These are phyloP conservation scores for Spathaspora arborariae DNA, from an alignment of 805 yeast species.

Conservation along the genomic window DNA sequence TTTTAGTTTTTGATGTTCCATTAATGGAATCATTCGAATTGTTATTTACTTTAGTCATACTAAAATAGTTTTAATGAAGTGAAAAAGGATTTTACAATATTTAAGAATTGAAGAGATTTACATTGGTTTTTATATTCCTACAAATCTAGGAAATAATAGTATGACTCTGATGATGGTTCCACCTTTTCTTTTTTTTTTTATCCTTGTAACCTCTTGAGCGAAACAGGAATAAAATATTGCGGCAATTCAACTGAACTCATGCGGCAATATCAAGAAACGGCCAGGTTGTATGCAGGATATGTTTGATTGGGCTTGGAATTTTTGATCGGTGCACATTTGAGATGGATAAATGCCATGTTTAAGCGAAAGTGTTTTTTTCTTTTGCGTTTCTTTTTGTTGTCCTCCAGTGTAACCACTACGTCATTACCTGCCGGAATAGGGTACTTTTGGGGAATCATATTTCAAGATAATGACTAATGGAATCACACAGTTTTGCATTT, in stretches of 20 bases:
- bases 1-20: neutral
- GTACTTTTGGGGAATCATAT: no score
- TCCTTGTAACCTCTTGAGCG: neutral
- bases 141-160: neutral
- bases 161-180: neutral
- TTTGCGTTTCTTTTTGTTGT: no score
- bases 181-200: neutral
- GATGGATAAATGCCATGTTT: neutral
- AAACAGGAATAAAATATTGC: neutral
- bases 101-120: neutral
- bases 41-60: neutral
- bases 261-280: neutral
- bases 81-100: neutral
- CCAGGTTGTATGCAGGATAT: neutral
- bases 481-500: neutral
- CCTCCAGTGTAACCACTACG: no score
- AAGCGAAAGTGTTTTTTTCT: neutral
- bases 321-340: no score
- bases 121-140: neutral
- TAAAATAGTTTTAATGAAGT: neutral
- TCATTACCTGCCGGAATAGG: no score
- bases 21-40: neutral
- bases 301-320: no score
- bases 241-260: neutral
- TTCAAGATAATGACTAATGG: neutral